Percentiles rank a stretch among this genome's conserved stretches.
Conservation (phyloP, 2,329 filamentous ascomycete genomes). For the Pyricularia sp. region DNA sequence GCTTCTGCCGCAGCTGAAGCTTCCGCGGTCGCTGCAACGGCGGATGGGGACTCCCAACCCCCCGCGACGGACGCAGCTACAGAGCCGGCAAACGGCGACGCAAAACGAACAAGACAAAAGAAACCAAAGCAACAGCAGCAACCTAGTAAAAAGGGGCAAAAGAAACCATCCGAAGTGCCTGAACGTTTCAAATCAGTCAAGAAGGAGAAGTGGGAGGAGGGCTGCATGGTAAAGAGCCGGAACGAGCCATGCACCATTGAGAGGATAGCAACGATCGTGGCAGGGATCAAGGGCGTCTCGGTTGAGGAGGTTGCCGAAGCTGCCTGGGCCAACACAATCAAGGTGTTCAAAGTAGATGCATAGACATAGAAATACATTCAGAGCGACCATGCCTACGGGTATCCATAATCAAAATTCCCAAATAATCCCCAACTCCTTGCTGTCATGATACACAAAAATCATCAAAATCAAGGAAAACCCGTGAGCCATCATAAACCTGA, state of each 20-base stretch:
- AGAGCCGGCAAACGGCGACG: not conserved
- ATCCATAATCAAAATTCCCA: constrained; percentile 3
- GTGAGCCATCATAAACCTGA: constrained; percentile 33
- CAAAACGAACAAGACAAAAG: not conserved
- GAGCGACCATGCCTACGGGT: not conserved
- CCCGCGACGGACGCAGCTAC: constrained; percentile 3
- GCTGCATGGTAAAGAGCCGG: constrained; percentile 84
- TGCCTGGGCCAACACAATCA: constrained; percentile 72
- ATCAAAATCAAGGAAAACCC: constrained; percentile 1
- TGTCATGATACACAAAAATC: constrained; percentile 1
- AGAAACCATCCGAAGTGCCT: constrained; percentile 57
- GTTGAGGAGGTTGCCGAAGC: constrained; percentile 80
- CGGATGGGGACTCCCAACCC: not conserved
- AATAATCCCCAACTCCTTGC: not conserved
- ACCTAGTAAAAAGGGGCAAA: constrained; percentile 38
- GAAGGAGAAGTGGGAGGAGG: constrained; percentile 89
- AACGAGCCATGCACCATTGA: constrained; percentile 89
- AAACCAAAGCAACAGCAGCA: constrained; percentile 23
- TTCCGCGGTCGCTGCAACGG: constrained; percentile 3
- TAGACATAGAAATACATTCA: constrained; percentile 13
- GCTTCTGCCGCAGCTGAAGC: no score
- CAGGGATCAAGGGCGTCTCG: constrained; percentile 69
- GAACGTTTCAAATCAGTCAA: constrained; percentile 76
- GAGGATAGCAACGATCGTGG: constrained; percentile 80
- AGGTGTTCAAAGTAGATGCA: constrained; percentile 66